A percentile compares a stretch with the other conserved stretches of the same genome.
phyloP scores from a whole-genome alignment of 805 yeast species.

The Cyberlindnera mrakii region DNA sequence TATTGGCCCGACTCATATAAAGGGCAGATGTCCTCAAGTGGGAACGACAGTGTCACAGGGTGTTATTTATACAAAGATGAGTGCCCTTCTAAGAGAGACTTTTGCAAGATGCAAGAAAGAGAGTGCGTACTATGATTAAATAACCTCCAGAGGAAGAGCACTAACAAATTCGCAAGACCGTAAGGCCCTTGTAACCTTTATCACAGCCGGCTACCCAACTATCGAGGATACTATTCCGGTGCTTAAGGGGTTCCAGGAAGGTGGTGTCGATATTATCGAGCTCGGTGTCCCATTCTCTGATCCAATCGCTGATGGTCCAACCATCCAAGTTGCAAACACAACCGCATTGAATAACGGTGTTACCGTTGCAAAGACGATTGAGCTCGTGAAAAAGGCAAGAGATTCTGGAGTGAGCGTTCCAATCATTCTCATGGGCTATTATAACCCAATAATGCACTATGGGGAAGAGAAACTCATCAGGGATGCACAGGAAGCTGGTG shows the following conservation, averaged over 20 bases:
- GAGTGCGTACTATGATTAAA: conserved; percentile 13
- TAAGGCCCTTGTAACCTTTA: conserved; percentile 82
- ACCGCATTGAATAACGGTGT: conserved; percentile 81
- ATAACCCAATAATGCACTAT: conserved; percentile 84
- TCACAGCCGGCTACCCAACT: conserved; percentile 93
- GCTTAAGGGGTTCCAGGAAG: conserved; percentile 82
- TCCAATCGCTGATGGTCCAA: conserved; percentile 98
- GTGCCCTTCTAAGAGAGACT: conserved; percentile 47
- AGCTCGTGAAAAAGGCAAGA: conserved; percentile 71
- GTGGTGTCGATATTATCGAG: conserved; percentile 94
- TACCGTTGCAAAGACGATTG: conserved; percentile 62
- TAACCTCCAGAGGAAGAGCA: neutral
- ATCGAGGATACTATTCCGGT: conserved; percentile 84
- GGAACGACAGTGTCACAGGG: neutral
- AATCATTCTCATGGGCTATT: conserved; percentile 93
- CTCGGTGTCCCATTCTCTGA: conserved; percentile 95
- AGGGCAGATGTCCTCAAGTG: neutral
- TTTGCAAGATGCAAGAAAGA: conserved; percentile 55
- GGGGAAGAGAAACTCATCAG: conserved; percentile 81
- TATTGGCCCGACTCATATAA: too few relatives aligned
- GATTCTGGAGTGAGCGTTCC: conserved; percentile 82
- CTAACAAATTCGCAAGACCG: conserved; percentile 37
- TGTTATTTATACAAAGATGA: conserved; percentile 3
- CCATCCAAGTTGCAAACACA: conserved; percentile 84
- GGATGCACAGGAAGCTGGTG: conserved; percentile 85